Base-by-base conservation (phyloP, 2,329 filamentous ascomycete species). In the Trichoderma atrobrunneum region DNA sequence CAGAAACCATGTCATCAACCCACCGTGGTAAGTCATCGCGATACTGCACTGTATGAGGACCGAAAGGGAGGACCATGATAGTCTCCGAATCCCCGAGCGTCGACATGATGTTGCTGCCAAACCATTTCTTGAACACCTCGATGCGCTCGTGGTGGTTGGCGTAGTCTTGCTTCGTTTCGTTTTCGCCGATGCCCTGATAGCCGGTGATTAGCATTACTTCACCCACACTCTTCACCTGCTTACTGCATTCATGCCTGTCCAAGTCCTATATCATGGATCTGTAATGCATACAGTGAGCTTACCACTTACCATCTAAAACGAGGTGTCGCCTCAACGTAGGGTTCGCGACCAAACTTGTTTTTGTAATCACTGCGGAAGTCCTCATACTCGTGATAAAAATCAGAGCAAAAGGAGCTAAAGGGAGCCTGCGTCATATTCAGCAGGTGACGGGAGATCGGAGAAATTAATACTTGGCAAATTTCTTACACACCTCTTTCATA, bases 231-330 rank as follows among this genome's bases (percentile, higher is more conserved):
- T 16, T 34, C n/a, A 11, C 34, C 18, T 16, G 39, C 16, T 10
- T 28, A 30, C 6, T 69, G 18, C 57, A 34, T 10, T 11, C 7
- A 36, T 11, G n/a, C 14, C 5, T 51, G 39, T 32, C 8, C 11
- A 8, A 5, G 60, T 43, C 10, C 34, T 36, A 12, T 2, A 16
- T 36, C 54, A 14, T 30, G 51, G 36, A 32, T 57, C 16, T 28
- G 43, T 21, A 56, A 75, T 14, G 3, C 3, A 75, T 76, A 30
- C 18, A 60, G 30, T 60, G 30, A 34, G 57, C 57, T 60, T 70
- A 82, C 81, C 77, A 81, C 57, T 60, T 69, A 82, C 81, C 78
- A 81, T 70, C 78, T 73, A 51, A 77, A 76, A 24, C 73, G 61
- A 2, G 78, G 73, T 2, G 76, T 79, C 4, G 77, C 68, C 48